Base-by-base conservation (phyloP, 805 yeast species). In the Metschnikowia sp. region DNA sequence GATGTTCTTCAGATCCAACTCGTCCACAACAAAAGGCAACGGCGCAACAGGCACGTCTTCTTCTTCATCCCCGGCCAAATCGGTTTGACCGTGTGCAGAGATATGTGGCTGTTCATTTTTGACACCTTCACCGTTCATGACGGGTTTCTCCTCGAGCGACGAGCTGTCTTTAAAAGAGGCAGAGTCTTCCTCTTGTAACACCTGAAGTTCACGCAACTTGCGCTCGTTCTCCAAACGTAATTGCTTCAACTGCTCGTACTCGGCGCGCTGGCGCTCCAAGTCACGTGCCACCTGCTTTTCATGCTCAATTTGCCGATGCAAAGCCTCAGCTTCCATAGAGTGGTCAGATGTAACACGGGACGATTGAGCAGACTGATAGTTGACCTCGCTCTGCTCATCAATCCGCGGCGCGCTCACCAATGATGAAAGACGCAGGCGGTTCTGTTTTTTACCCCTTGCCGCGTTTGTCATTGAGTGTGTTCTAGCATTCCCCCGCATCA, bases 281-380 rank as follows among this genome's bases (percentile, higher is more conserved):
- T 69, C 64, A 36, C 62, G 63, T 22, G 74, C 73, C 45, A 65
- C 49, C 15, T 57, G 59, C 56, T 66, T 67, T 52, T 77, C 79
- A 47, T 68, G 55, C 39, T 64, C 70, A 18, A 74, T 61, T 53
- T 74, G 67, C 45, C 62, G 53, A 47, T 68, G 64, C 28, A 72
- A 56, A 36, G 50, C 63, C 47, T 60, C 53, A 40, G 59, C 52
- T 62, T 64, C 45, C 56, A 48, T 41, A 8, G 46, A 34, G n/a
- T 63, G 65, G n/a, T 57, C 58, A 10, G 47, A 39, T 29, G 19
- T 29, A 8, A 18, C 32, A n/a, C 35, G 47, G 10, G 47, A 12
- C 15, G 33, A 22, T 5, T 32, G 39, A 5, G 35, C 28, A 5
- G 45, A n/a, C 13, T 32, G 39, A 33, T 33, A 40, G 38, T 65